These are phyloP conservation scores for Cetradonia linearis DNA, from an alignment of 495 filamentous ascomycete genomes.

Conservation along the genomic window DNA sequence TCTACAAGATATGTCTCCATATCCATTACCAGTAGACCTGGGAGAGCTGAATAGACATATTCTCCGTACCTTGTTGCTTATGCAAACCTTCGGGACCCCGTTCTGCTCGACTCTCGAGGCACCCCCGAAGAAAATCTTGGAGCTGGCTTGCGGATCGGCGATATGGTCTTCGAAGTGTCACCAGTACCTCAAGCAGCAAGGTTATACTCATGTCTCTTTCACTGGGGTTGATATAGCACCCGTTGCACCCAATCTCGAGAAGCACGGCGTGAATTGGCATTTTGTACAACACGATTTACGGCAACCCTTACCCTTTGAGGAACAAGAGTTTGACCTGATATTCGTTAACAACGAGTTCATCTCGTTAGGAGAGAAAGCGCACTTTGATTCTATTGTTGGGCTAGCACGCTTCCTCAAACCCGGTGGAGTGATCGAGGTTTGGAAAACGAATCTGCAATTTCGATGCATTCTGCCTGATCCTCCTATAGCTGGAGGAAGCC, in stretches of 20 bases:
- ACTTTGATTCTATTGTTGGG: slow-evolving; percentile 60
- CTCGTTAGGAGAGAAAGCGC: slow-evolving; percentile 49
- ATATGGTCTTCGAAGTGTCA: slow-evolving; percentile 85
- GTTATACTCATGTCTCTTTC: slow-evolving; percentile 55
- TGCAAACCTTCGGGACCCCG: slow-evolving; percentile 69
- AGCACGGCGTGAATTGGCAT: slow-evolving; percentile 72
- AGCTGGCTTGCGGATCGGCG: slow-evolving; percentile 79
- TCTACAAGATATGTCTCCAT: slow-evolving; percentile 64
- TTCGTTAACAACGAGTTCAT: slow-evolving; percentile 82
- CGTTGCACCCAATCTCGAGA: slow-evolving; percentile 58
- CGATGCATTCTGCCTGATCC: slow-evolving; percentile 69
- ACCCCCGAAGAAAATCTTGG: slow-evolving; percentile 68
- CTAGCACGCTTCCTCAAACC: slow-evolving; percentile 65
- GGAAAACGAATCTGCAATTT: slow-evolving; percentile 72
- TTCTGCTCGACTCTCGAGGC: slow-evolving; percentile 59
- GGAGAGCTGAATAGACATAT: slow-evolving; percentile 80
- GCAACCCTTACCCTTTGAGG: slow-evolving; percentile 67
- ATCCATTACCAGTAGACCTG: slow-evolving; percentile 82
- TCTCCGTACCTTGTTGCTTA: slow-evolving; percentile 68
- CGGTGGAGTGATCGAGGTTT: slow-evolving; percentile 75
- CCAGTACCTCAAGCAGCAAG: slow-evolving; percentile 55
- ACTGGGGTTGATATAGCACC: slow-evolving; percentile 77
- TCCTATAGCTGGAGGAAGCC: slow-evolving; percentile 43
- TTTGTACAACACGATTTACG: slow-evolving; percentile 84
- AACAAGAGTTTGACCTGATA: slow-evolving; percentile 79